These are phyloP conservation scores for Geotrichum reessii DNA, from an alignment of 1,139 yeast genomes.

Conservation along the genomic window DNA sequence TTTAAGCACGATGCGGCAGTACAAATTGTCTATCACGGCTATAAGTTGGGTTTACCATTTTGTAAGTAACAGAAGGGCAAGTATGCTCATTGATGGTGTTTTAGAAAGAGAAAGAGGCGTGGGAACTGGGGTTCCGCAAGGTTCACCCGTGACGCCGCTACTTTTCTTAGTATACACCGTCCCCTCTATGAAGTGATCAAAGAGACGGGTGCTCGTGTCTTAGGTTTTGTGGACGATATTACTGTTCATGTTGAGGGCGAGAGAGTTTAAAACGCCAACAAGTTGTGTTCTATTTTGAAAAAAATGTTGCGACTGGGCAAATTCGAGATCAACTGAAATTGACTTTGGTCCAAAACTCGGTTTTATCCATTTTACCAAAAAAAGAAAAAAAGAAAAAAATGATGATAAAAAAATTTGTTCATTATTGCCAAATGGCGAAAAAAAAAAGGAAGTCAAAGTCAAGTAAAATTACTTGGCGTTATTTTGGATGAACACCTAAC, in stretches of 20 bases:
- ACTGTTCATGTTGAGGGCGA: conserved; percentile 17
- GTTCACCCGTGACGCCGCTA: conserved; percentile 23
- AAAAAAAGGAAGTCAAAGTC: no score
- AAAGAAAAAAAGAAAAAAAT: not conserved
- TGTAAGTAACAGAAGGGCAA: conserved; percentile 8
- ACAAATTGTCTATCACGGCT: not conserved
- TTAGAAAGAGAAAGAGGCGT: not conserved
- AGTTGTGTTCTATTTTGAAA: conserved; percentile 1
- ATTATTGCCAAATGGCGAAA: not conserved
- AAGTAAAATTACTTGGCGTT: not conserved
- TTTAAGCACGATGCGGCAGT: conserved; percentile 7
- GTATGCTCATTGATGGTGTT: conserved; percentile 6
- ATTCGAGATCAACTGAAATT: conserved; percentile 3
- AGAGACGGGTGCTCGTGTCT: conserved; percentile 12
- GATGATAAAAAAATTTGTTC: not conserved
- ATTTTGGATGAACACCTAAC: not conserved
- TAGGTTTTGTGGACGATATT: conserved; percentile 22
- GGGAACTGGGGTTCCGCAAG: conserved; percentile 22
- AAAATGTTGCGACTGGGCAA: conserved; percentile 14
- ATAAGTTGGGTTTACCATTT: conserved; percentile 15
- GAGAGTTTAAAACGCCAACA: not conserved
- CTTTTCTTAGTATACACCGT: conserved; percentile 22
- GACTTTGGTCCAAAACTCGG: conserved; percentile 15
- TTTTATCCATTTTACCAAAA: conserved; percentile 1
- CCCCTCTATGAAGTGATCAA: conserved; percentile 18